These are phyloP conservation scores for Phialophora expanda DNA, from an alignment of 2,329 filamentous ascomycete species.

Conservation along the genomic window DNA sequence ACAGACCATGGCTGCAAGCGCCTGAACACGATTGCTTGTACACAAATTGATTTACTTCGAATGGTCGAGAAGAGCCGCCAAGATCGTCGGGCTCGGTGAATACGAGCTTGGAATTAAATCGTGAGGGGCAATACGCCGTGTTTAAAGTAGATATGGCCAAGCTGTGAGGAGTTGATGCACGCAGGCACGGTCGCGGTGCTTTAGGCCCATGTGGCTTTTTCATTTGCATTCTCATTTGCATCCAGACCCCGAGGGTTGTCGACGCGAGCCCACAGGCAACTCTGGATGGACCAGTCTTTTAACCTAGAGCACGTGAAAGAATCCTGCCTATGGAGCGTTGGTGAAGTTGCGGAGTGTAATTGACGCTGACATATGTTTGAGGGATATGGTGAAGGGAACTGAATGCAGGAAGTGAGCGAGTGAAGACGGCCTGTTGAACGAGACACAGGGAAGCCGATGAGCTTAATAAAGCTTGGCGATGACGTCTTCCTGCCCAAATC, in stretches of 20 bases:
- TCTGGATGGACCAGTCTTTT: neutral
- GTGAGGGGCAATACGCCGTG: constrained; percentile 1
- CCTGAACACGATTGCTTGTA: neutral
- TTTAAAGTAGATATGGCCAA: neutral
- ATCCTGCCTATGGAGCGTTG: neutral
- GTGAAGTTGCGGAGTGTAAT: neutral
- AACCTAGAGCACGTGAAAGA: neutral
- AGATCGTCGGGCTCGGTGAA: constrained; percentile 11
- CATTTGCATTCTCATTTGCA: too few relatives aligned
- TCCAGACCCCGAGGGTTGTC: neutral
- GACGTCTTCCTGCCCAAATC: neutral
- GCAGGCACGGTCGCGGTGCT: neutral
- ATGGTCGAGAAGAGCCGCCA: constrained; percentile 6
- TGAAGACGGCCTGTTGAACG: neutral
- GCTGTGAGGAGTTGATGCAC: neutral
- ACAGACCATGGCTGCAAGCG: constrained; percentile 5
- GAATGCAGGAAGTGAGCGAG: neutral
- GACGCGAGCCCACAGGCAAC: neutral
- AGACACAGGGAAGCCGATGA: too few relatives aligned
- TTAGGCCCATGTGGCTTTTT: neutral
- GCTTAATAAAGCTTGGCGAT: neutral
- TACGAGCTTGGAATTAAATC: constrained; percentile 6
- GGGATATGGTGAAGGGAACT: neutral
- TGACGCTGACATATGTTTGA: neutral
- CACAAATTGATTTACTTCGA: constrained; percentile 2